Base-by-base conservation (phyloP, 805 yeast species). In the Nakazawaea pomicola region DNA sequence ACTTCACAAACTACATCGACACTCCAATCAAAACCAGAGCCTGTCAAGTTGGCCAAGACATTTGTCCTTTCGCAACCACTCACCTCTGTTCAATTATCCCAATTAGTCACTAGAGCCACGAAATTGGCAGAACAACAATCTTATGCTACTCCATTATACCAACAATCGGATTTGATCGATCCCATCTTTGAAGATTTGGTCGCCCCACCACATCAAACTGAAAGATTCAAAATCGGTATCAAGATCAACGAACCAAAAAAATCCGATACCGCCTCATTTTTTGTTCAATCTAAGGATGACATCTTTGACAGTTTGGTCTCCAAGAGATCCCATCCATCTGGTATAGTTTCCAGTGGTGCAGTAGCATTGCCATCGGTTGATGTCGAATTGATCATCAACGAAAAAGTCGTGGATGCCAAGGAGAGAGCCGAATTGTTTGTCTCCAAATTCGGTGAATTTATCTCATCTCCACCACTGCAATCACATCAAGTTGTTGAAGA, bases 101-200 rank as follows among this genome's bases (percentile, higher is more conserved):
- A 44, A 56, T 57, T 66, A 44, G 59, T 76, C 24, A 51, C 65
- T 5, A 62, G 60, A 33, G 77, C 83, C 1, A 57, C 78, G 21
- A 57, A 62, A 34, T 49, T 63, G 25, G 78, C 83, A 15, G 67
- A 69, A 49, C 56, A 55, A 30, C 62, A 55, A 49, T 67, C 80
- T 11, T 68, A 69, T 51, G 52, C 62, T 52, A 35, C 56, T 38
- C 37, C 62, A 60, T 21, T 64, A 56, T 49, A 55, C 44, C 54
- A 32, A 31, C 58, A 48, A 31, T 71, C 79, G 6, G 78, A 74
- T 31, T 67, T 68, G 47, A 69, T 69, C 44, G 88, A 81, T 51
- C 73, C 81, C 5, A 47, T 72, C 4, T 80, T 82, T 49, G 90
- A 82, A 50, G 76, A 68, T 12, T 53, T 82, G 41, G 50, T 79